phyloP scores from a whole-genome alignment of 148 eudicot species.

The Tetragonia tetragonoides region DNA sequence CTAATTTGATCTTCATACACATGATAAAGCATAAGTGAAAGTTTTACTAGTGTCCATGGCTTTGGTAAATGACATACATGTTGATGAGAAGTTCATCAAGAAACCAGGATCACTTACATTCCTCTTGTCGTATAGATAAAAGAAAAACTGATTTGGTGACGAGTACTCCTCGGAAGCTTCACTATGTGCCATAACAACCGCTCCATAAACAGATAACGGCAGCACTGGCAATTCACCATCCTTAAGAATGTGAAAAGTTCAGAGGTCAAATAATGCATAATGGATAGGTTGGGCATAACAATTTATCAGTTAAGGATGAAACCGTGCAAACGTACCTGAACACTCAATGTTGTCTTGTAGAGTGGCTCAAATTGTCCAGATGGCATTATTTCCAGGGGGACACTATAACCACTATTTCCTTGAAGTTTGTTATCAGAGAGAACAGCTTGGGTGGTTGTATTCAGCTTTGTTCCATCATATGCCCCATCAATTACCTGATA shows the following conservation, averaged over 20 bases:
- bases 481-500: conserved; percentile 78
- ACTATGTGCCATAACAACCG: conserved; percentile 94
- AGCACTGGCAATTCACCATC: conserved; percentile 98
- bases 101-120: conserved; percentile 50
- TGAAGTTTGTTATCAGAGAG: conserved; percentile 62
- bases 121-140: conserved; percentile 89
- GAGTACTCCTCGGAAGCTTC: conserved; percentile 84
- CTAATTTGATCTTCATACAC: neutral
- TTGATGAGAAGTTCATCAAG: neutral
- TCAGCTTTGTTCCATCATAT: conserved; percentile 81
- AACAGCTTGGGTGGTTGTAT: conserved; percentile 66
- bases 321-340: conserved; percentile 56
- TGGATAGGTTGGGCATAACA: neutral
- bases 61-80: neutral
- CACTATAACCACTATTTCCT: conserved; percentile 56
- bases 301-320: neutral
- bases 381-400: conserved; percentile 87
- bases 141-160: conserved; percentile 90
- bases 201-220: conserved; percentile 94
- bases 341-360: conserved; percentile 74
- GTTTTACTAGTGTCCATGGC: neutral
- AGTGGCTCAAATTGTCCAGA: conserved; percentile 96
- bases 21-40: neutral
- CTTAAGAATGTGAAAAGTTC: conserved; percentile 32
- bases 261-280: conserved; percentile 10